Evolutionary conservation across 345 rosid genomes (phyloP).

Genomic region (Citrus trifoliata): DNA sequence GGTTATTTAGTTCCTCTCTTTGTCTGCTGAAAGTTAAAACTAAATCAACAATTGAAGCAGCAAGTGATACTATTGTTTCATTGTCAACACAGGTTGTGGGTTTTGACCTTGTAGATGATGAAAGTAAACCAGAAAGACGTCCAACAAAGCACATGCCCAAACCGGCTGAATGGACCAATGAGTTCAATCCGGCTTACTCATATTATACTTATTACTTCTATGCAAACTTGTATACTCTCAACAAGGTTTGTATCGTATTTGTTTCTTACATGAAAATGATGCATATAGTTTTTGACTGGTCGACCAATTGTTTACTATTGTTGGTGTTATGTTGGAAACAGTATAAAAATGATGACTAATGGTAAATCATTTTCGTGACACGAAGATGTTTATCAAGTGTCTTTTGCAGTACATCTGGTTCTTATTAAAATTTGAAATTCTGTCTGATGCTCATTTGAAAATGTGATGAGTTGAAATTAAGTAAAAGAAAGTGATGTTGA

Average conservation of each 20-base stretch:
- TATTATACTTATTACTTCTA: conserved; percentile 61
- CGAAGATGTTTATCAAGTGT: not conserved
- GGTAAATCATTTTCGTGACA: not conserved
- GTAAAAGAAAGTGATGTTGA: not conserved
- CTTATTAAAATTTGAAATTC: not conserved
- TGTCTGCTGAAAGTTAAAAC: not conserved
- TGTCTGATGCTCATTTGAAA: not conserved
- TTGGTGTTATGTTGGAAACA: not conserved
- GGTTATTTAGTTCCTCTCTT: not conserved
- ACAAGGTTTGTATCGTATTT: conserved; percentile 31
- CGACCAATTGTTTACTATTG: not conserved
- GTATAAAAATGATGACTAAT: not conserved
- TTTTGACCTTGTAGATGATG: conserved; percentile 60
- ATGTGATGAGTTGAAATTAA: not conserved
- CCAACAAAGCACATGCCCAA: conserved; percentile 60
- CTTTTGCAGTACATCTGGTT: not conserved
- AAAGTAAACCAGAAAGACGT: conserved; percentile 60
- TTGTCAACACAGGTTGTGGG: conserved; percentile 48
- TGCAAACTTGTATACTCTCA: conserved; percentile 47
- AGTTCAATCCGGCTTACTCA: conserved; percentile 54
- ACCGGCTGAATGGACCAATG: conserved; percentile 58
- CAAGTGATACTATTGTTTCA: conserved; percentile 2
- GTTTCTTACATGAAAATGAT: not conserved
- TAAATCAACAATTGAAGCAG: not conserved
- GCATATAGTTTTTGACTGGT: not conserved